Base-by-base conservation (phyloP, 768 basidiomycete genomes). In the Mycena galericulata region DNA sequence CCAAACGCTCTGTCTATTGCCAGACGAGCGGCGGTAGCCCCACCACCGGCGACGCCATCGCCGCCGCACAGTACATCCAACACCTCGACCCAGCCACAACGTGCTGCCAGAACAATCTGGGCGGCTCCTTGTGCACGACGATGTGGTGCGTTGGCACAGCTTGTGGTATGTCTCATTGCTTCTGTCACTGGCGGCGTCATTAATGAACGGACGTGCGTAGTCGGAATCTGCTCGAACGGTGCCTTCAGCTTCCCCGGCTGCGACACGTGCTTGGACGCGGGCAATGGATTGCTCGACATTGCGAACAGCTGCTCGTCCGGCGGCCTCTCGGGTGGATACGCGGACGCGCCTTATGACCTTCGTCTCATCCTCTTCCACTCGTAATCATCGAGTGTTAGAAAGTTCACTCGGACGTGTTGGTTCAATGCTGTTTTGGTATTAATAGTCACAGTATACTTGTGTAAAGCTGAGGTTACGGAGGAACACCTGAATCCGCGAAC, bases 1-100 rank as follows among this genome's bases (percentile, higher is more conserved):
- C 38, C 22, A 63, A 63, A 50, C 62, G 62, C 50, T 63, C 62
- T 18, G 50, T 63, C n/a, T 36, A 53, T 47, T 63, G 62, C 62
- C 34, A 63, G 51, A 63, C 62, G 26, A 63, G 62, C 36, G 50
- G 47, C 24, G 62, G 62, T 7, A 63, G n/a, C n/a, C n/a, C n/a
- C n/a, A n/a, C n/a, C n/a, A n/a, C n/a, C n/a, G n/a, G n/a, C n/a
- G n/a, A n/a, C n/a, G 62, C 53, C 51, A 30, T 63, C 24, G 41
- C 53, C 27, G 62, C 62, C n/a, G n/a, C 26, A 3, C 22, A 29
- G 22, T 43, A 43, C 27, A 36, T 63, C 54, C 63, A 65, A 22
- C 14, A 12, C 46, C 40, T 55, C 63, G 2, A 2, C 38, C 15
- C 12, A 4, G 24, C 27, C 29, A 30, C 17, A 8, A 6, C 3